Evolutionary conservation across 495 filamentous ascomycete genomes (phyloP).

Genomic region (Lasiosphaeriaceae sp.): DNA sequence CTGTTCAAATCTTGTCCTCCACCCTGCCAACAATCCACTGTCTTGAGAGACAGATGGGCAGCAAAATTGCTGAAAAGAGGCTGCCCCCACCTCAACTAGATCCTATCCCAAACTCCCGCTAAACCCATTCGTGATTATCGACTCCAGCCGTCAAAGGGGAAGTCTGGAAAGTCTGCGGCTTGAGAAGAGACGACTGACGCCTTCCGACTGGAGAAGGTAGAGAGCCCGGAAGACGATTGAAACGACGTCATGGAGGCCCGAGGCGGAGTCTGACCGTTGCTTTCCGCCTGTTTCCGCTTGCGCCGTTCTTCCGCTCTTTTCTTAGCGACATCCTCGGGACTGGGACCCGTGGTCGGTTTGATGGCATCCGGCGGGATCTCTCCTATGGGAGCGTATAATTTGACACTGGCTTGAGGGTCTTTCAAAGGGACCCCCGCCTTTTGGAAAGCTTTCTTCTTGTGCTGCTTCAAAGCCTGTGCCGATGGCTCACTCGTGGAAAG

Average conservation of each 20-base stretch:
- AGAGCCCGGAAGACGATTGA: slow-evolving; percentile 3
- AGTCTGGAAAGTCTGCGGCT: background rate
- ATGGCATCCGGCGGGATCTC: slow-evolving; percentile 34
- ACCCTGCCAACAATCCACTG: too few species aligned
- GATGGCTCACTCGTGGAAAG: slow-evolving; percentile 39
- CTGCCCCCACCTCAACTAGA: too few species aligned
- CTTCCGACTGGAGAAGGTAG: slow-evolving; percentile 4
- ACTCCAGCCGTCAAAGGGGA: background rate
- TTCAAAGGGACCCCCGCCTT: slow-evolving; percentile 30
- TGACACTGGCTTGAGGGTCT: slow-evolving; percentile 27
- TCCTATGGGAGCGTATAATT: slow-evolving; percentile 33
- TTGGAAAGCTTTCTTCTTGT: slow-evolving; percentile 33
- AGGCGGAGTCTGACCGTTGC: too few species aligned
- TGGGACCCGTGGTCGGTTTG: slow-evolving; percentile 24
- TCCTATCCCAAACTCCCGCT: background rate
- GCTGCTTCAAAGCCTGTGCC: slow-evolving; percentile 33
- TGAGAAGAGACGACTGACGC: background rate
- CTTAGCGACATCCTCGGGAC: slow-evolving; percentile 30
- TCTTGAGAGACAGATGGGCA: too few species aligned
- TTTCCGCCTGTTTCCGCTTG: background rate
- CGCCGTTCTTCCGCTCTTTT: slow-evolving; percentile 22
- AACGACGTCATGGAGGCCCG: background rate
- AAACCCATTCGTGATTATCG: background rate
- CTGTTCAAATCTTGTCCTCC: too few species aligned
- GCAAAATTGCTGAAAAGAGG: too few species aligned